Conservation (phyloP, 768 basidiomycete species). For the Lentinula lateritia region DNA sequence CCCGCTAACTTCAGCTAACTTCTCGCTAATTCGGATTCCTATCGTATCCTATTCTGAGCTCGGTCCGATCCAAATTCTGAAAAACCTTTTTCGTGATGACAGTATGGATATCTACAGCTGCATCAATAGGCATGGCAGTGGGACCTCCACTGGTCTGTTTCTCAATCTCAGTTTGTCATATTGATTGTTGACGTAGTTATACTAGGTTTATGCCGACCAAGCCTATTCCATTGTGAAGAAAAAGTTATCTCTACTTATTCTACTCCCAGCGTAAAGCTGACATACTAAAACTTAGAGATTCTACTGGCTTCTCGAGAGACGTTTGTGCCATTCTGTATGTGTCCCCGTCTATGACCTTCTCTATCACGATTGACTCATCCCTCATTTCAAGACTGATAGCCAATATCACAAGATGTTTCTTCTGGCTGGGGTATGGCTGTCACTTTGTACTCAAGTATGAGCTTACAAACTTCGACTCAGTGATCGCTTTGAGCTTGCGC, state of each 20-base stretch:
- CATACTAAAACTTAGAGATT: slow-evolving; percentile 44
- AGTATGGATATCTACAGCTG: slow-evolving; percentile 59
- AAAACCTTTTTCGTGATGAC: neutral
- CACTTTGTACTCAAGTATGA: neutral
- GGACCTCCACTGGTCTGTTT: slow-evolving; percentile 63
- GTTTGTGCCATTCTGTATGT: slow-evolving; percentile 78
- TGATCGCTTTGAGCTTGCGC: slow-evolving; percentile 66
- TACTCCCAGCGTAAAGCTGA: slow-evolving; percentile 4
- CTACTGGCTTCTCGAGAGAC: slow-evolving; percentile 82
- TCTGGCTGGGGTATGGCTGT: slow-evolving; percentile 66
- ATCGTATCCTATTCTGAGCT: no score
- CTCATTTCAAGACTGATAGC: slow-evolving; percentile 53
- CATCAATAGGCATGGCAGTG: slow-evolving; percentile 79
- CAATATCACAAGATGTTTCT: slow-evolving; percentile 86
- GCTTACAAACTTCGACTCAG: slow-evolving; percentile 18
- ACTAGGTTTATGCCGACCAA: slow-evolving; percentile 75
- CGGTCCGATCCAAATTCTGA: neutral
- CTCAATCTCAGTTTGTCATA: neutral
- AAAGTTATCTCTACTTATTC: slow-evolving; percentile 33
- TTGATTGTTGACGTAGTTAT: neutral
- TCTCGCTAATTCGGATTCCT: no score
- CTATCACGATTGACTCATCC: neutral
- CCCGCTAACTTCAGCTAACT: no score
- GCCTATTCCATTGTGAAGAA: slow-evolving; percentile 75
- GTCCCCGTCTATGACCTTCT: slow-evolving; percentile 1